Evolutionary conservation across 345 rosid genomes (phyloP), one percentile per base, ranked within the genome.

Genomic region (Gossypium ekmanianum): DNA sequence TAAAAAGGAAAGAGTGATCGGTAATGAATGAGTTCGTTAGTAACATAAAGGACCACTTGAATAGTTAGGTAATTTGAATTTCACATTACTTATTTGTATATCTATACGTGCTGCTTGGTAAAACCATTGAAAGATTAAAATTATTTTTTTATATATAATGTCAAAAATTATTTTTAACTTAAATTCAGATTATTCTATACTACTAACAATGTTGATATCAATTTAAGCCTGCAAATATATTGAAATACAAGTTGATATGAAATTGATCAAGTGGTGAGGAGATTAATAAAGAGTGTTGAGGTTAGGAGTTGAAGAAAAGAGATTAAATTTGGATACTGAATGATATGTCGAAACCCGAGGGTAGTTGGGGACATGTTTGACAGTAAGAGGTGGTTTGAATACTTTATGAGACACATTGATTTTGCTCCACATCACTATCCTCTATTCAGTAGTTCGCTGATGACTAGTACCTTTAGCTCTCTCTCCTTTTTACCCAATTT

Each of bases 251-350:
- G 83, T 61, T 24, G 85, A 85, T 73, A 86, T 64, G 76, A 85
- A 86, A 75, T 83, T 75, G 71, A 77, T 78, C 79, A 91, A 91
- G 81, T 81, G 89, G 72, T 92, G 97, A 97, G 93, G 88, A 71
- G 97, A 92, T 83, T 84, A 84, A 74, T 82, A 22, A 95, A 93
- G 76, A 64, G 74, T 44, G 88, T 86, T 77, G 96, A 86, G 82
- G 90, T 86, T 81, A 74, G 83, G 17, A 75, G 89, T 72, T 89
- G 86, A 92, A 75, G 81, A 48, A 76, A 34, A 47, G 22, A 14
- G 22, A 41, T 57, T 17, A 29, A 18, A 4, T 17, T 29, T n/a
- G 29, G 54, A 54, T 54, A 45, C 12, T 3, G 51, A 48, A 3
- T 68, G 72, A 26, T 45, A 44, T 50, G 39, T 68, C 13, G 58